phyloP scores from a whole-genome alignment of 2,329 filamentous ascomycete genomes.

The Cladophialophora carrionii region DNA sequence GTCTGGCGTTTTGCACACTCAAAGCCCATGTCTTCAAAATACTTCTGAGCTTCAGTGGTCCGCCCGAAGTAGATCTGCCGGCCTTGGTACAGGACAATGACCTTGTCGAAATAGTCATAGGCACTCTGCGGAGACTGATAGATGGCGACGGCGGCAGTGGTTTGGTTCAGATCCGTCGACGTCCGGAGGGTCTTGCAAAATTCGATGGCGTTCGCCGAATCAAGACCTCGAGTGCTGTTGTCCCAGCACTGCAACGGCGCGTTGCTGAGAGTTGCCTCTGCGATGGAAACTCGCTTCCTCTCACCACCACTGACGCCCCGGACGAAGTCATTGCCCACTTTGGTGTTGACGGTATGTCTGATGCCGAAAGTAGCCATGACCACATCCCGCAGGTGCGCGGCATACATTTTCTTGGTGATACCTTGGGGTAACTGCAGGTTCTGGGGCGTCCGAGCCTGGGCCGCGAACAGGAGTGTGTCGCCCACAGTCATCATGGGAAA shows the following conservation, averaged over 20 bases:
- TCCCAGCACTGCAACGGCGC: conserved; percentile 48
- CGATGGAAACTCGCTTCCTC: conserved; percentile 64
- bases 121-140: conserved; percentile 58
- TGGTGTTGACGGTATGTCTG: conserved; percentile 57
- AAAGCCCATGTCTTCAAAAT: conserved; percentile 68
- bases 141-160: conserved; percentile 58
- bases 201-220: conserved; percentile 58
- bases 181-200: conserved; percentile 58
- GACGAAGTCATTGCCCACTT: conserved; percentile 60
- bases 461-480: conserved; percentile 59
- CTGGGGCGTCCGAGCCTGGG: conserved; percentile 55
- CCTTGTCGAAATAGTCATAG: conserved; percentile 69
- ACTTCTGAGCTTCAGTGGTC: conserved; percentile 60
- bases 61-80: conserved; percentile 69
- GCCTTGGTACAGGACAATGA: conserved; percentile 68
- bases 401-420: conserved; percentile 48
- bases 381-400: conserved; percentile 50
- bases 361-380: conserved; percentile 53
- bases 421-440: conserved; percentile 46
- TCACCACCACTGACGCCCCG: conserved; percentile 66
- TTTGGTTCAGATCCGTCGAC: conserved; percentile 54
- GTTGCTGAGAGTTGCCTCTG: conserved; percentile 55
- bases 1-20: conserved; percentile 65
- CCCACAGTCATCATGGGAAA: conserved; percentile 74
- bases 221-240: conserved; percentile 57